Conservation (phyloP, 495 filamentous ascomycete species). For the Tuber melanosporum region DNA sequence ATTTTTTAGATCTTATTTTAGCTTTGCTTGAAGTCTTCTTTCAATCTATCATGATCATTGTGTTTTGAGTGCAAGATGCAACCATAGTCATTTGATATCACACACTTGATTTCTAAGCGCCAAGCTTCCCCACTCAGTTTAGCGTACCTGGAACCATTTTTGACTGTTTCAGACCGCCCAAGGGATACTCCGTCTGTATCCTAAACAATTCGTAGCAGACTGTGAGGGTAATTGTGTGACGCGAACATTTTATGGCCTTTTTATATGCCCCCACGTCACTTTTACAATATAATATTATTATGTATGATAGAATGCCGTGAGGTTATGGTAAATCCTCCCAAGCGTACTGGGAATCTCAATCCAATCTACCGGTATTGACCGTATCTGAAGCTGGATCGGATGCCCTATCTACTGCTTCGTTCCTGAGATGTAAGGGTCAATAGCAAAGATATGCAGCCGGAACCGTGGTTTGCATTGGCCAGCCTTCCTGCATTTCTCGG, state of each 20-base stretch:
- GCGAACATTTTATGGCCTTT: not conserved
- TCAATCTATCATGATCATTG: too few species aligned
- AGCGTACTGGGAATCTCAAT: not conserved
- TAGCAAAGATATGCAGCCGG: not conserved
- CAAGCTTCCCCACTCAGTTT: too few species aligned
- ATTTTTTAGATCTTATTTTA: too few species aligned
- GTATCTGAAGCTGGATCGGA: not conserved
- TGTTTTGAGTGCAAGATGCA: too few species aligned
- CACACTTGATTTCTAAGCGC: too few species aligned
- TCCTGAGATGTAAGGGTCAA: not conserved
- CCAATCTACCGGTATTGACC: not conserved
- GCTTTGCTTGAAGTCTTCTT: too few species aligned
- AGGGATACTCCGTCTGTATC: not conserved
- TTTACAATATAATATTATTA: not conserved
- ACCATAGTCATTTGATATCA: too few species aligned
- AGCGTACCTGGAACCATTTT: too few species aligned
- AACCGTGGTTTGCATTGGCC: not conserved
- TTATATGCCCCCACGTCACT: not conserved
- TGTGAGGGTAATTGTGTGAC: not conserved
- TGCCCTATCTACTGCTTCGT: not conserved
- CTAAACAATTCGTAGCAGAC: not conserved
- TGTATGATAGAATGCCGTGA: not conserved
- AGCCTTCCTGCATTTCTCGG: not conserved
- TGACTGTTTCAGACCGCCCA: too few species aligned
- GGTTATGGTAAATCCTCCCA: not conserved